Percentiles rank a stretch among this genome's conserved stretches.
phyloP scores from a whole-genome alignment of 495 filamentous ascomycete species.

The Lophium mytilinum region DNA sequence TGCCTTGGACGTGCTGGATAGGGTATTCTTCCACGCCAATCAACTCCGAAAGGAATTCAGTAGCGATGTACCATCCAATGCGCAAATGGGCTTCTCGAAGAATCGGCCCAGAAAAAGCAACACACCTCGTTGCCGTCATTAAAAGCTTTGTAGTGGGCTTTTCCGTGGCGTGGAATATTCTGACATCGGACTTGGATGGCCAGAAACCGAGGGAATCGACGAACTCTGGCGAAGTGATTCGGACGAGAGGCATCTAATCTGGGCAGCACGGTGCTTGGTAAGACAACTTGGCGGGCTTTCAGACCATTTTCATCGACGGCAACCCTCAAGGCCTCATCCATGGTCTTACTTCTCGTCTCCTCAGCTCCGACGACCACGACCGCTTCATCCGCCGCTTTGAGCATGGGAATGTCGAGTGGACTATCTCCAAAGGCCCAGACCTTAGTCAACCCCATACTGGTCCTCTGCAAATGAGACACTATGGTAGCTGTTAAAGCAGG shows the following conservation, averaged over 20 bases:
- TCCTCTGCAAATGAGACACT: constrained; percentile 36
- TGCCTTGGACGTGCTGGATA: constrained; percentile 49
- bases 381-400: constrained; percentile 46
- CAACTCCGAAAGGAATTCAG: constrained; percentile 39
- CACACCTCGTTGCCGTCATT: constrained; percentile 50
- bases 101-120: constrained; percentile 36
- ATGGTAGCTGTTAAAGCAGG: constrained; percentile 44
- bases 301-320: constrained; percentile 41
- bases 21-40: constrained; percentile 46
- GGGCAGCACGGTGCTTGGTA: constrained; percentile 36
- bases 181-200: constrained; percentile 13
- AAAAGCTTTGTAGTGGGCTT: constrained; percentile 45
- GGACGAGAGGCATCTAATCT: constrained; percentile 46
- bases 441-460: constrained; percentile 41
- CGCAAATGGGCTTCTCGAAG: constrained; percentile 46
- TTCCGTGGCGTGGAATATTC: constrained; percentile 41
- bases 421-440: constrained; percentile 60
- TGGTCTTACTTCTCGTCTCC: constrained; percentile 44
- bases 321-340: constrained; percentile 42
- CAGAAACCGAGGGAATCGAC: constrained; percentile 32
- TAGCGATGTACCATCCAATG: constrained; percentile 49
- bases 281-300: constrained; percentile 40
- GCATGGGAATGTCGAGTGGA: constrained; percentile 52
- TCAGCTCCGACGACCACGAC: constrained; percentile 51
- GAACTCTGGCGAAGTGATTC: constrained; percentile 34